phyloP scores from a whole-genome alignment of 1,284 basidiomycete species.

The Paramarasmius palmivorus region DNA sequence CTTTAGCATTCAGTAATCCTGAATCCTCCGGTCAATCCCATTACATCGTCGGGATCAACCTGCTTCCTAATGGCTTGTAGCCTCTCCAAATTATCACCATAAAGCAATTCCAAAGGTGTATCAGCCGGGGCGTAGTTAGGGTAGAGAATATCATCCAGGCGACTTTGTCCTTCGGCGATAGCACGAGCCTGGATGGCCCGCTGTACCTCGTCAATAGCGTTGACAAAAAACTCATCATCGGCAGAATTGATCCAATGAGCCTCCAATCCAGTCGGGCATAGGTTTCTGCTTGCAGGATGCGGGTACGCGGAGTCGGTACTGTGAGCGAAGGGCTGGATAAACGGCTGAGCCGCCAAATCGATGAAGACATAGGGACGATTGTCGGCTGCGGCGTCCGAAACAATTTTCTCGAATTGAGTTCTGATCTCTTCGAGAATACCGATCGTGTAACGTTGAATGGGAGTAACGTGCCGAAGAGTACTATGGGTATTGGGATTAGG shows the following conservation, averaged over 20 bases:
- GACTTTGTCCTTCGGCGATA: neutral
- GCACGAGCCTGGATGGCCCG: neutral
- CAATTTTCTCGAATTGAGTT: neutral
- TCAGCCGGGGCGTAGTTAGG: neutral
- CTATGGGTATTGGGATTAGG: too few relatives aligned
- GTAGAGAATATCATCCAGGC: neutral
- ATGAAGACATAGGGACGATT: neutral
- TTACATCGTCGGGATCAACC: too few relatives aligned
- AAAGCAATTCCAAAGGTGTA: slow-evolving; percentile 2
- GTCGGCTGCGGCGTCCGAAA: neutral
- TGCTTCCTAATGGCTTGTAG: too few relatives aligned
- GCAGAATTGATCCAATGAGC: neutral
- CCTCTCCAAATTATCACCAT: slow-evolving; percentile 1
- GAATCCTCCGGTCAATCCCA: too few relatives aligned
- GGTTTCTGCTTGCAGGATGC: neutral
- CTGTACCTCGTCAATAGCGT: neutral
- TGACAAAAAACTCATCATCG: neutral
- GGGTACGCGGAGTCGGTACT: neutral
- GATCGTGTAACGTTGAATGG: neutral
- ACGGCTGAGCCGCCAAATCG: neutral
- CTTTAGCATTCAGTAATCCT: too few relatives aligned
- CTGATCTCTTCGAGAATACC: neutral
- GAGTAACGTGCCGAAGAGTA: neutral
- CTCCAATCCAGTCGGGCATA: neutral
- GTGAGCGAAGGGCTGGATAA: neutral